phyloP scores from a whole-genome alignment of 2,329 filamentous ascomycete species.

The Pseudocercospora macadamiae region DNA sequence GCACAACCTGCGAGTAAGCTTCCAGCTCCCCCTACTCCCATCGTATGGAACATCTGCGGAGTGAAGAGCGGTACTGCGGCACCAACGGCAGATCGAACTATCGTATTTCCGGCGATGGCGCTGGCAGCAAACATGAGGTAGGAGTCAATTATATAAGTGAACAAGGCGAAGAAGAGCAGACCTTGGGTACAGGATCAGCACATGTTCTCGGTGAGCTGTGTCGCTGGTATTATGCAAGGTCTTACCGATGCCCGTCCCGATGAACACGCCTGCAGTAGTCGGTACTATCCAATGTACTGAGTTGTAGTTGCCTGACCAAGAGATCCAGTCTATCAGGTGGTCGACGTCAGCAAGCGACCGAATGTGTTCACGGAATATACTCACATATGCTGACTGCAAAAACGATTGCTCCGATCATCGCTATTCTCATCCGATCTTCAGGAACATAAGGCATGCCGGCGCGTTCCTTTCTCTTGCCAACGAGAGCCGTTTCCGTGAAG shows the following conservation, averaged over 20 bases:
- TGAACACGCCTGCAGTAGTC: slow-evolving; percentile 49
- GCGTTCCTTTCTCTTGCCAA: slow-evolving; percentile 24
- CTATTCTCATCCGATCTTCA: slow-evolving; percentile 48
- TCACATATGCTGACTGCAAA: slow-evolving; percentile 46
- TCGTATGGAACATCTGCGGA: slow-evolving; percentile 38
- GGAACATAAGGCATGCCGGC: slow-evolving; percentile 36
- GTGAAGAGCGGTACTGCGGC: slow-evolving; percentile 40
- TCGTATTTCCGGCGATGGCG: slow-evolving; percentile 42
- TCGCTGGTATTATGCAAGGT: neutral
- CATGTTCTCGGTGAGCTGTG: neutral
- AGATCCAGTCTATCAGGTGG: slow-evolving; percentile 39
- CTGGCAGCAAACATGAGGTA: slow-evolving; percentile 43
- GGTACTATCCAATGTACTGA: slow-evolving; percentile 52
- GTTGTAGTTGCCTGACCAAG: slow-evolving; percentile 45
- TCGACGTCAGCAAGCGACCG: too few species aligned
- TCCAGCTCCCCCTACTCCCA: slow-evolving; percentile 38
- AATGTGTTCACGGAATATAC: neutral
- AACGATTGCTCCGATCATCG: slow-evolving; percentile 47
- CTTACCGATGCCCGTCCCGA: slow-evolving; percentile 44
- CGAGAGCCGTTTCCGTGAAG: slow-evolving; percentile 20
- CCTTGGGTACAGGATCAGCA: slow-evolving; percentile 43
- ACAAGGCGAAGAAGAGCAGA: slow-evolving; percentile 41
- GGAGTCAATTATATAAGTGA: slow-evolving; percentile 53
- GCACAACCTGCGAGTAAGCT: slow-evolving; percentile 44
- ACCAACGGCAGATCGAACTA: slow-evolving; percentile 34